Percentiles rank a stretch among this genome's conserved stretches.
Conservation (phyloP, 768 basidiomycete genomes). For the Lactifluus pinguis region DNA sequence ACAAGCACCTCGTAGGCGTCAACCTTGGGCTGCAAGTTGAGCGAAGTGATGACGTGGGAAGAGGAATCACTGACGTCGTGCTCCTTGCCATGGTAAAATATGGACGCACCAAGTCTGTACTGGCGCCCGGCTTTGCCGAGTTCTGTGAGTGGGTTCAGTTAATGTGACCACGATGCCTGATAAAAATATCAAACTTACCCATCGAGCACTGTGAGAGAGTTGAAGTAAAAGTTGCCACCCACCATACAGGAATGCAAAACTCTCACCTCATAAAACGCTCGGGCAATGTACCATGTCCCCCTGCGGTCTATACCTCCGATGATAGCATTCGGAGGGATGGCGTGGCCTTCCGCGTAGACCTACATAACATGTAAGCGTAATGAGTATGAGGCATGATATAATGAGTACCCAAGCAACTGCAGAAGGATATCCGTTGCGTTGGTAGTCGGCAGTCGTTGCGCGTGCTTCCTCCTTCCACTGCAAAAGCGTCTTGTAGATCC, state of each 20-base stretch:
- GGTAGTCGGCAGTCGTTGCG: conserved; percentile 7
- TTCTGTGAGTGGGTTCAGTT: conserved; percentile 20
- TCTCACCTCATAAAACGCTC: conserved; percentile 17
- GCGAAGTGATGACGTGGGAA: not conserved
- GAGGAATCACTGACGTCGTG: conserved; percentile 21
- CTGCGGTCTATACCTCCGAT: conserved; percentile 16
- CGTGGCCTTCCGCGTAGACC: conserved; percentile 14
- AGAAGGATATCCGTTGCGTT: conserved; percentile 11
- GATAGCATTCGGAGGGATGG: conserved; percentile 17
- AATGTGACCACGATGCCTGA: too few relatives aligned
- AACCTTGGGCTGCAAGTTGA: conserved; percentile 20
- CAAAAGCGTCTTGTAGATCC: conserved; percentile 1
- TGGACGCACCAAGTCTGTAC: conserved; percentile 23
- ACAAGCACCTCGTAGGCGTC: conserved; percentile 29
- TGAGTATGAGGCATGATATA: not conserved
- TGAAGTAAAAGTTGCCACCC: not conserved
- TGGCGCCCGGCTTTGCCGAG: conserved; percentile 29
- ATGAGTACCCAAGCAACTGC: conserved; percentile 17
- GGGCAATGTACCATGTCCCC: conserved; percentile 14
- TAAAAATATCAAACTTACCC: conserved; percentile 4
- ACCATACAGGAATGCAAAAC: not conserved
- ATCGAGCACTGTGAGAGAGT: conserved; percentile 7
- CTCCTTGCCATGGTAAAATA: conserved; percentile 30
- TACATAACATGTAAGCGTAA: not conserved
- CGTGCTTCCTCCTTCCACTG: conserved; percentile 15